phyloP scores from a whole-genome alignment of 2,329 filamentous ascomycete genomes.

The Karstenula rhodostoma region DNA sequence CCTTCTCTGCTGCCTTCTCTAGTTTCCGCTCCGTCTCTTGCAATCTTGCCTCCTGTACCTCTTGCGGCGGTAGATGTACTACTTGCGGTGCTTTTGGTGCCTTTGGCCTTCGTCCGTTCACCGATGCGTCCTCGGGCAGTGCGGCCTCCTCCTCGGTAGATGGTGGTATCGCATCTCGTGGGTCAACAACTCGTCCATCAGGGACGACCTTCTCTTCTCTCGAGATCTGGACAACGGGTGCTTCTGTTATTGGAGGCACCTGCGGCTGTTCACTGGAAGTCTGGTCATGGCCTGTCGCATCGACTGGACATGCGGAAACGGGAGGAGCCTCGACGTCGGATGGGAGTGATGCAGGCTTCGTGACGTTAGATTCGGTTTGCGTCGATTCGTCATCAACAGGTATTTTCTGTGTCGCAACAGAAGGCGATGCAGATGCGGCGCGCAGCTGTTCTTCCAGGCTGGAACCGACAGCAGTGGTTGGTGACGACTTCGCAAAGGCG shows the following conservation, averaged over 20 bases:
- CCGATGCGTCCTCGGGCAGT: conserved; percentile 33
- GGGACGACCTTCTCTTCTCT: conserved; percentile 13
- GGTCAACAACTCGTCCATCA: conserved; percentile 33
- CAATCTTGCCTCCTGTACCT: conserved; percentile 58
- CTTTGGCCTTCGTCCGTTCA: conserved; percentile 15
- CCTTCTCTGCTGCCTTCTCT: conserved; percentile 47
- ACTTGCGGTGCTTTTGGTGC: conserved; percentile 42
- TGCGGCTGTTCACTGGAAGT: conserved; percentile 17
- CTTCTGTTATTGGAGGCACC: conserved; percentile 13
- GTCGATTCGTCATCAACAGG: conserved; percentile 28
- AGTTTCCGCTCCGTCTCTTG: conserved; percentile 52
- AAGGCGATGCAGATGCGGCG: conserved; percentile 46
- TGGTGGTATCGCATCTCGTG: conserved; percentile 36
- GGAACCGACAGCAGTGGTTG: conserved; percentile 28
- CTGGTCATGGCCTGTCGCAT: conserved; percentile 28
- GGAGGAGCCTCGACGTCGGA: conserved; percentile 20
- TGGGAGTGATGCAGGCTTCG: conserved; percentile 19
- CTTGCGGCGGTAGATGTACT: conserved; percentile 59
- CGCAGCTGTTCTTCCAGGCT: conserved; percentile 46
- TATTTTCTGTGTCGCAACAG: conserved; percentile 34
- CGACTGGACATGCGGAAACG: conserved; percentile 16
- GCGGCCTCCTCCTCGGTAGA: conserved; percentile 45
- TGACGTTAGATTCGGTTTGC: conserved; percentile 25
- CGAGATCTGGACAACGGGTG: conserved; percentile 26
- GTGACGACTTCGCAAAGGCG: conserved; percentile 29